Base-by-base conservation (phyloP, 371 early-diverging fungal genomes). In the Mortierella sp. region DNA sequence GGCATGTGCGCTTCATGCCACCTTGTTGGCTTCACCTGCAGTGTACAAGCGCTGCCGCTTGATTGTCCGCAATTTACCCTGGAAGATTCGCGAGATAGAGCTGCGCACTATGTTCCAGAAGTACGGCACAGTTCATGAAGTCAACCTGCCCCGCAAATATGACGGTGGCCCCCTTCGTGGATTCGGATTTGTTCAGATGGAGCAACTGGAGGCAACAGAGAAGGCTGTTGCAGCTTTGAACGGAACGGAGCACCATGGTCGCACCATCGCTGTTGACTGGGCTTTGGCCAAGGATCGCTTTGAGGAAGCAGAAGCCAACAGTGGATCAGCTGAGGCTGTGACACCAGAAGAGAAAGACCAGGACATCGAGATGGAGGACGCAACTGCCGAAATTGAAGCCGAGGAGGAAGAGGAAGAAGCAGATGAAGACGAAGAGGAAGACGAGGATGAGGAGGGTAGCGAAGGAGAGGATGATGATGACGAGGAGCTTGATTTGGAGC, bases 11-110 rank as follows among this genome's bases (percentile, higher is more conserved):
- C 59, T 78, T 23, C 72, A 67, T 48, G 79, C 72, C 6, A 28
- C 60, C 8, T 24, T 64, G 24, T 26, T 63, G 56, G 61, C 61
- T 0, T 72, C 61, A 12, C 69, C 61, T 9, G 60, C 64, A 27
- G 64, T 67, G n/a, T 61, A 78, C 61, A 84, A 86, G 67, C 80
- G 80, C 24, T 88, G 90, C 37, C 90, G 95, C 34, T 82, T 97
- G 49, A 96, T 97, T 68, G 86, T 97, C 27, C 94, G 97, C 49
- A 97, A 97, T 70, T 83, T 97, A 72, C 86, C 96, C 6, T 97
- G 94, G 90, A 91, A 87, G 72, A 83, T 86, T 70, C 79, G 87
- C 49, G 93, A 92, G 64, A 64, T 70, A 15, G 89, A 92, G 44
- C 70, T 93, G 19, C 79, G 81, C 46, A 78, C 79, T 19, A 50